Conservation (phyloP, 1,139 yeast genomes). For the Blastobotrys proliferans region DNA sequence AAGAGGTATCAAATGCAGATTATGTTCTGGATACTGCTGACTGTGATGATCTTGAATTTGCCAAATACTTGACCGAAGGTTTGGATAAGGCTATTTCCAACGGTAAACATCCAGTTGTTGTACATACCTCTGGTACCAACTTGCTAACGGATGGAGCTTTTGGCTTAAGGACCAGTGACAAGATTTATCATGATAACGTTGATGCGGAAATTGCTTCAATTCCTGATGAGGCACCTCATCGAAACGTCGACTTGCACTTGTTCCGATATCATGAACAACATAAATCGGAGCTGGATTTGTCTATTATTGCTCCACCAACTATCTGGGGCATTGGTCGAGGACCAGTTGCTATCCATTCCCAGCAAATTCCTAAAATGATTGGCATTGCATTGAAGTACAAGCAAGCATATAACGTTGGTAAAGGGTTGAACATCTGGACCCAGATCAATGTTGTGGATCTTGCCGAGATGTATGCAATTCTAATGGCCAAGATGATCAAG, state of each 20-base stretch:
- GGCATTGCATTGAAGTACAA: slow-evolving; percentile 28
- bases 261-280: slow-evolving; percentile 15
- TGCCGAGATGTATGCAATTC: slow-evolving; percentile 35
- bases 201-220: slow-evolving; percentile 35
- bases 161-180: slow-evolving; percentile 27
- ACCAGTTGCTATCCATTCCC: slow-evolving; percentile 35
- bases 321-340: slow-evolving; percentile 39
- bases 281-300: slow-evolving; percentile 17
- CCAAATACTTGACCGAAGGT: slow-evolving; percentile 28
- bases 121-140: slow-evolving; percentile 44
- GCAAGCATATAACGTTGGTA: slow-evolving; percentile 35
- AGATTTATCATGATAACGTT: slow-evolving; percentile 35
- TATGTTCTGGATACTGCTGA: slow-evolving; percentile 41
- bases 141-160: slow-evolving; percentile 32
- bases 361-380: slow-evolving; percentile 37
- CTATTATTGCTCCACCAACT: slow-evolving; percentile 25
- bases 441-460: slow-evolving; percentile 41
- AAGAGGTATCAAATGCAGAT: slow-evolving; percentile 31
- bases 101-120: slow-evolving; percentile 31
- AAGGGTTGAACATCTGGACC: slow-evolving; percentile 40
- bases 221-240: slow-evolving; percentile 37
- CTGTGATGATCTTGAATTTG: slow-evolving; percentile 38
- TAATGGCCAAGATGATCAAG: slow-evolving; percentile 29
- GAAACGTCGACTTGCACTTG: slow-evolving; percentile 37
- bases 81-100: slow-evolving; percentile 19